Percentiles rank a stretch among this genome's conserved stretches.
Evolutionary conservation across 345 rosid genomes (phyloP).

Genomic region (Salix suchowensis): DNA sequence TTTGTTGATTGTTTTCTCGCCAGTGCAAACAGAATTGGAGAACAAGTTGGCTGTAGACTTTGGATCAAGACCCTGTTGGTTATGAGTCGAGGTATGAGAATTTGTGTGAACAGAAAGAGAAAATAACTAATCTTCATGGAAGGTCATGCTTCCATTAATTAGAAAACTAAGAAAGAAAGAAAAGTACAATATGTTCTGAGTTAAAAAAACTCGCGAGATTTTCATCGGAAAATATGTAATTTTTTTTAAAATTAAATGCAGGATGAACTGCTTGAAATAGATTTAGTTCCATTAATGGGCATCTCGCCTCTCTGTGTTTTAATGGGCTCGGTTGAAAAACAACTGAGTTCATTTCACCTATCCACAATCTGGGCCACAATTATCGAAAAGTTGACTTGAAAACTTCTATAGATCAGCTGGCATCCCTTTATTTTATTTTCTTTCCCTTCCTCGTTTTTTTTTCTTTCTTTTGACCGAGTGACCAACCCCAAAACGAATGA

Average conservation of each 20-base stretch:
- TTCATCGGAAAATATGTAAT: not conserved
- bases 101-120: not conserved
- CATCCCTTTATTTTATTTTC: too few species aligned
- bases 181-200: not conserved
- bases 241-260: not conserved
- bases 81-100: not conserved
- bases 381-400: not conserved
- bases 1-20: slow-evolving; percentile 60
- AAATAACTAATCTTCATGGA: not conserved
- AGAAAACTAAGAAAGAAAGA: not conserved
- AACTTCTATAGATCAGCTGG: too few species aligned
- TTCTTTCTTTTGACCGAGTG: too few species aligned
- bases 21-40: slow-evolving; percentile 56
- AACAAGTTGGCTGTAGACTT: slow-evolving; percentile 67
- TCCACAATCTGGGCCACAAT: not conserved
- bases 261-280: not conserved
- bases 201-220: not conserved
- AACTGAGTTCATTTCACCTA: not conserved
- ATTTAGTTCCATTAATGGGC: not conserved
- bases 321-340: not conserved
- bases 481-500: not conserved
- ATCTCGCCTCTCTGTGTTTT: not conserved
- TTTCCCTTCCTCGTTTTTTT: too few species aligned
- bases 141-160: not conserved
- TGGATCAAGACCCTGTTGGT: slow-evolving; percentile 84